These are phyloP conservation scores for Podaxis sp. DNA, from an alignment of 768 basidiomycete genomes.

Conservation along the genomic window DNA sequence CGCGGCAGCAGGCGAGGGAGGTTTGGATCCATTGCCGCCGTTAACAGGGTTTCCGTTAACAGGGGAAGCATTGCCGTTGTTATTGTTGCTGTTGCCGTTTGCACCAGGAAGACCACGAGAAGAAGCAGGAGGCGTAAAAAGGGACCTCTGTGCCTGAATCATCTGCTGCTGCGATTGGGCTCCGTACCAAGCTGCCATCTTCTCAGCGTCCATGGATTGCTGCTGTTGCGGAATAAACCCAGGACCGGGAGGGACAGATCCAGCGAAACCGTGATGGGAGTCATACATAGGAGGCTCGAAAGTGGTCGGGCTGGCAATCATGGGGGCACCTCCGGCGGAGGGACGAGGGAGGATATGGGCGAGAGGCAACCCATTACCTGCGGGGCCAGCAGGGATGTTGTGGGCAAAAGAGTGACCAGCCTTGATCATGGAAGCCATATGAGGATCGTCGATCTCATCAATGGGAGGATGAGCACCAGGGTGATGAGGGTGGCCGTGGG, in stretches of 20 bases:
- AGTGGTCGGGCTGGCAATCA: slow-evolving; percentile 14
- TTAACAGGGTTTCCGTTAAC: slow-evolving; percentile 5
- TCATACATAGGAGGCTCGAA: slow-evolving; percentile 14
- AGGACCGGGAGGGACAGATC: neutral
- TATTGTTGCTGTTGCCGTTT: slow-evolving; percentile 9
- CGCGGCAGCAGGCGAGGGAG: slow-evolving; percentile 6
- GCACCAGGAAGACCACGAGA: slow-evolving; percentile 17
- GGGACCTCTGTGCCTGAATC: slow-evolving; percentile 17
- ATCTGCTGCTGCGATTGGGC: slow-evolving; percentile 16
- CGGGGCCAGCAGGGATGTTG: slow-evolving; percentile 17
- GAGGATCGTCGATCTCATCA: slow-evolving; percentile 30
- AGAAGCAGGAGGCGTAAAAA: slow-evolving; percentile 21
- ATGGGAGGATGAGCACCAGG: slow-evolving; percentile 12
- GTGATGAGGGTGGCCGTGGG: slow-evolving; percentile 9
- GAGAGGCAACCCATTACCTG: slow-evolving; percentile 13
- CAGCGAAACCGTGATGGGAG: slow-evolving; percentile 9
- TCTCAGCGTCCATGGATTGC: slow-evolving; percentile 13
- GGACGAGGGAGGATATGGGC: slow-evolving; percentile 15
- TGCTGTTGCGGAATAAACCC: slow-evolving; percentile 10
- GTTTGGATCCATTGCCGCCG: slow-evolving; percentile 9
- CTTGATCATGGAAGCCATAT: slow-evolving; percentile 25
- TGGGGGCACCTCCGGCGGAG: slow-evolving; percentile 9
- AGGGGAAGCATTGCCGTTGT: slow-evolving; percentile 11
- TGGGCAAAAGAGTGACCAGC: slow-evolving; percentile 33
- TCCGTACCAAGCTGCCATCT: slow-evolving; percentile 19